These are phyloP conservation scores for Entomortierella beljakovae DNA, from an alignment of 192 early-diverging fungal genomes.

Conservation along the genomic window DNA sequence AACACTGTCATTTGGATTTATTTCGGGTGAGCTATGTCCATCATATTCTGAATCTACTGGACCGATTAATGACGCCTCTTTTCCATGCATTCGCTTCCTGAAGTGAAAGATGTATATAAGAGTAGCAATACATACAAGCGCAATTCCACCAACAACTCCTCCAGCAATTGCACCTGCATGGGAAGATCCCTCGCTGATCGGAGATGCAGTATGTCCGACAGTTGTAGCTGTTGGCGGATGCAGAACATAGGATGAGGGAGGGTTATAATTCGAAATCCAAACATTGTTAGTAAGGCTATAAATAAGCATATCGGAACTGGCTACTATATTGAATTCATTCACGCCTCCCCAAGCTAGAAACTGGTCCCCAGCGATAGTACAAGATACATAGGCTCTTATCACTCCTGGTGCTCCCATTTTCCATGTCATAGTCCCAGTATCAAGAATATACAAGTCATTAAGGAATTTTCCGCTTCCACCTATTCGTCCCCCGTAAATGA, in stretches of 20 bases:
- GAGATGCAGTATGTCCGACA: neutral
- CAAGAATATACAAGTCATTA: constrained; percentile 26
- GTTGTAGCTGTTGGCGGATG: neutral
- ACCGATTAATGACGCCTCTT: neutral
- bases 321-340: neutral
- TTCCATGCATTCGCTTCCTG: neutral
- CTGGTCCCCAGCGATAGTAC: constrained; percentile 37
- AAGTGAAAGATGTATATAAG: constrained; percentile 5
- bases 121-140: constrained; percentile 2
- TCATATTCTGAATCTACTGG: constrained; percentile 12
- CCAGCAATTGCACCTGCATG: constrained; percentile 34
- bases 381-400: constrained; percentile 16
- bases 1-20: neutral
- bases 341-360: constrained; percentile 39
- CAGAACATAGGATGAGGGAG: constrained; percentile 11
- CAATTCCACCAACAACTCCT: constrained; percentile 29
- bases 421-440: constrained; percentile 17
- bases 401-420: constrained; percentile 12
- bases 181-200: neutral
- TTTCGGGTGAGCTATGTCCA: neutral
- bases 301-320: neutral
- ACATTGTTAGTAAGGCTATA: constrained; percentile 10
- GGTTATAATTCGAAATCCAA: constrained; percentile 27
- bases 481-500: constrained; percentile 33
- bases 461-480: neutral